Conservation (phyloP, 441 rosid genomes). For the Erodium trifolium region DNA sequence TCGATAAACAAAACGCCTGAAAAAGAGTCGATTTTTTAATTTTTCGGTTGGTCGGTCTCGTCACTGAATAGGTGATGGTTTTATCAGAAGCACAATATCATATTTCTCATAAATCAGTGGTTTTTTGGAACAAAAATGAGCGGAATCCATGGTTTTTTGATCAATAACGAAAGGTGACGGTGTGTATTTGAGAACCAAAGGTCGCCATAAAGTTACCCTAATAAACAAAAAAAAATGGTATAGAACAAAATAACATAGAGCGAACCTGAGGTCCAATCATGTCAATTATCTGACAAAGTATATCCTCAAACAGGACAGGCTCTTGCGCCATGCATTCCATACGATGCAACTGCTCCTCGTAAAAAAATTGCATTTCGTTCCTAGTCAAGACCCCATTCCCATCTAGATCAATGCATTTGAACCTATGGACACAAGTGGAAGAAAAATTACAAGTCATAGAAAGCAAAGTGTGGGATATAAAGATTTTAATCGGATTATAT, state of each 20-base stretch:
- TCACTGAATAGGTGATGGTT: too few relatives aligned
- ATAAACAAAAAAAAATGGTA: too few relatives aligned
- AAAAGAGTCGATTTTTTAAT: too few relatives aligned
- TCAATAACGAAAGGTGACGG: too few relatives aligned
- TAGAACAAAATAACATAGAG: not conserved
- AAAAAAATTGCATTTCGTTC: constrained; percentile 57
- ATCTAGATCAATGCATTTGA: constrained; percentile 58
- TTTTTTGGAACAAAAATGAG: too few relatives aligned
- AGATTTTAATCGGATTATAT: not conserved
- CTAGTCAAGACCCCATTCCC: constrained; percentile 51
- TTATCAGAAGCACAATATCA: too few relatives aligned
- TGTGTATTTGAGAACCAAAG: too few relatives aligned
- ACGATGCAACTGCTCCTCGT: constrained; percentile 60
- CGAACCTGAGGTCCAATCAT: constrained; percentile 56
- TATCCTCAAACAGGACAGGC: constrained; percentile 50
- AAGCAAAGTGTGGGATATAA: constrained; percentile 2
- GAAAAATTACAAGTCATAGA: constrained; percentile 1
- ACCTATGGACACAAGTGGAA: constrained; percentile 30
- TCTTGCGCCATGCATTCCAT: constrained; percentile 64
- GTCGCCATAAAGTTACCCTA: too few relatives aligned
- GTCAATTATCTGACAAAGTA: constrained; percentile 54
- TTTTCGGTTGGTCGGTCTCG: too few relatives aligned
- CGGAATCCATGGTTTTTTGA: too few relatives aligned
- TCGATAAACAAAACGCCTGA: too few relatives aligned
- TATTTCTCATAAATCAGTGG: too few relatives aligned